Evolutionary conservation across 495 filamentous ascomycete species (phyloP), one percentile per base, ranked within the genome.

Genomic region (Cetradonia linearis): DNA sequence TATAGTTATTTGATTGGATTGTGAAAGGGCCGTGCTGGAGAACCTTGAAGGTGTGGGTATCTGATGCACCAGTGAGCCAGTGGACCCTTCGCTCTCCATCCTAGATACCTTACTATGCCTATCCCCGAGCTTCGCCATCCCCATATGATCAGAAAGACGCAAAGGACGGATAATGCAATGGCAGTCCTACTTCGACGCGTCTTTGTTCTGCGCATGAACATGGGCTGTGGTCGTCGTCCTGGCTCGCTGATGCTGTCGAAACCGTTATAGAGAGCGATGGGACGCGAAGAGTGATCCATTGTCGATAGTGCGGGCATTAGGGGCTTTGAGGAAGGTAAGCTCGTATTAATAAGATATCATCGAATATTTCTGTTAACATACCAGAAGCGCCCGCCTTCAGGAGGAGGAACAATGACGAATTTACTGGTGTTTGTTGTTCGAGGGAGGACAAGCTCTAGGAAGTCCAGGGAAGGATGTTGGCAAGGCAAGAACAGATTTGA

Each of bases 161-260:
- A 62, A n/a, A 60, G 14, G 2, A 66, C 14, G 28, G 64, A 55
- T 18, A 60, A 3, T 18, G 34, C 18, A 1, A 68, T 13, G 1
- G 62, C 56, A 5, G 62, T 63, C 48, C 44, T 66, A 42, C 62
- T 63, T 37, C 66, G 66, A 49, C 66, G 62, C 18, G 66, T 38
- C 49, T 63, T 66, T 10, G 64, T 55, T 37, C 64, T 60, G 18
- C 66, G 65, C 60, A 68, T 50, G 52, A 68, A 66, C 48, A 64
- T 62, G 5, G 66, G 64, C 31, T 58, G 63, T 18, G 62, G 42
- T 27, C 59, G 55, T 38, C 50, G 42, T 28, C 59, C 55, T 11
- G 66, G 66, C 36, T 68, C 66, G 11, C 62, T 38, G 28, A 68
- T 65, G 16, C 54, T 63, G 31, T 68, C 66, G 33, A 68, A 68